Base-by-base conservation (phyloP, 306 rosid species). In the Malus sylvestris region DNA sequence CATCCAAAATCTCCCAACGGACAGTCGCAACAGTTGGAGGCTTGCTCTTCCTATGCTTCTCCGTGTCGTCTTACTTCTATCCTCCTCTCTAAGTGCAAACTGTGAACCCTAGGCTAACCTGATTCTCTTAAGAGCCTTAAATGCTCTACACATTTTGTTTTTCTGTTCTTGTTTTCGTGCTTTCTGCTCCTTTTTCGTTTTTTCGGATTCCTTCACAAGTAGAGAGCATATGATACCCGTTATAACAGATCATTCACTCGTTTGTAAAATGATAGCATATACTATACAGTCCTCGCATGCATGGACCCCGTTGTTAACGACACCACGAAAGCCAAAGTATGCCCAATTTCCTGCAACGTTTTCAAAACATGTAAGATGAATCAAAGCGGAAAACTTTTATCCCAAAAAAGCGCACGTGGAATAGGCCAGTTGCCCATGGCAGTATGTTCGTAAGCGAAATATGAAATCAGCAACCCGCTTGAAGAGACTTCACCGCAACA, bases 11-110 rank as follows among this genome's bases (percentile, higher is more conserved):
- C 84, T 96, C 99, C 5, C 99, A 96, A 79, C 91, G 98, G 76
- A 88, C 98, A 4, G 98, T 96, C 49, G 99, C 99, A n/a, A 88
- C 96, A 0, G 81, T 96, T 16, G 99, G 99, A 75, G 99, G 99
- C 81, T 72, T 96, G 80, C 99, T 96, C 91, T 96, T 96, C 86
- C 91, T 96, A 4, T 80, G 98, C 71, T 96, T 96, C 86, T 96
- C 99, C 57, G 8, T 96, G 68, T 96, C 99, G 71, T 96, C 99
- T 49, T 92, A 89, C 88, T 92, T 92, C 83, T 95, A 90, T 72
- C 98, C 98, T 35, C 98, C 98, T 49, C 87, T 96, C 76, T 93
- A 86, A 88, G 66, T 72, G 72, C 60, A 64, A 62, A 74, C 60
- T 64, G n/a, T 32, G 20, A 29, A n/a, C 46, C 61, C 81, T 71